phyloP scores from a whole-genome alignment of 345 rosid species.

The Melaleuca alternifolia region DNA sequence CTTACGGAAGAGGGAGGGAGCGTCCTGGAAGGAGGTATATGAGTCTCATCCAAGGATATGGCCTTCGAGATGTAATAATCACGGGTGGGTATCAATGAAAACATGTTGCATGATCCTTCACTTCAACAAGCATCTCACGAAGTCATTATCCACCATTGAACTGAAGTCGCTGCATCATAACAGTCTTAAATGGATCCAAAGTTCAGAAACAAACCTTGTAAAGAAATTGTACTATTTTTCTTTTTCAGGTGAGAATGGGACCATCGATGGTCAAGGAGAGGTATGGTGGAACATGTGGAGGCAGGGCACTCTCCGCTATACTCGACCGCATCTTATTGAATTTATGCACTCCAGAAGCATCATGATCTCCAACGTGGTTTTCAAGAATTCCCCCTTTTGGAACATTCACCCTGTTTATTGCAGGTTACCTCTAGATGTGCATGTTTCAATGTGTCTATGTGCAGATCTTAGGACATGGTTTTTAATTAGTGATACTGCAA shows the following conservation, averaged over 20 bases:
- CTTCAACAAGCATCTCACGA: not conserved
- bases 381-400: slow-evolving; percentile 54
- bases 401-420: slow-evolving; percentile 52
- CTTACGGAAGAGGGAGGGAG: slow-evolving; percentile 38
- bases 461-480: not conserved
- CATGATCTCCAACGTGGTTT: slow-evolving; percentile 38
- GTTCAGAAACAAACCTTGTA: not conserved
- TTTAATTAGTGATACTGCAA: not conserved
- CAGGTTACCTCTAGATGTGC: slow-evolving; percentile 18
- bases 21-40: slow-evolving; percentile 31
- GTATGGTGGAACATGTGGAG: slow-evolving; percentile 60
- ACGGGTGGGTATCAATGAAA: slow-evolving; percentile 19
- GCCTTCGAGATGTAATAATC: slow-evolving; percentile 29
- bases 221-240: not conserved
- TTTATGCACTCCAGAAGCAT: slow-evolving; percentile 27
- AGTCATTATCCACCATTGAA: not conserved
- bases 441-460: not conserved
- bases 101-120: not conserved
- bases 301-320: slow-evolving; percentile 16
- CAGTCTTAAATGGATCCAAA: not conserved
- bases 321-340: slow-evolving; percentile 51
- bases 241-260: slow-evolving; percentile 47
- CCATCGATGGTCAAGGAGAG: slow-evolving; percentile 54
- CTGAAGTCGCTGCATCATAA: not conserved
- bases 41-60: slow-evolving; percentile 32